A percentile compares a stretch with the other conserved stretches of the same genome.
Evolutionary conservation across 139 green algal species (phyloP).

Genomic region (Chlorella sp.): DNA sequence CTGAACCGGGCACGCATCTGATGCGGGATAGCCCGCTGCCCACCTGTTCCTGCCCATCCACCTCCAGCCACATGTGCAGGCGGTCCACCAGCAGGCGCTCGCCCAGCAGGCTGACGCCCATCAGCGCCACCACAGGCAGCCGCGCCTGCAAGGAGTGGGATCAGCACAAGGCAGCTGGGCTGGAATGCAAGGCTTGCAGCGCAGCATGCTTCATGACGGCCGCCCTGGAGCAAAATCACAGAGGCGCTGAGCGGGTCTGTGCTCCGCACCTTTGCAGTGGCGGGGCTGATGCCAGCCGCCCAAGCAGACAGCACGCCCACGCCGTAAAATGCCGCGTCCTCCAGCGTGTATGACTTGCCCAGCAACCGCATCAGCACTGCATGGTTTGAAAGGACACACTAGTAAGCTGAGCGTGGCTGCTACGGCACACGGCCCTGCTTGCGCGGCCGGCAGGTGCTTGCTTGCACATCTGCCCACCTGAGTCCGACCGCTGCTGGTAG

Average conservation of each 20-base stretch:
- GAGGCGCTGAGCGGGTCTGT: too few relatives aligned
- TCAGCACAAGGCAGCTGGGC: neutral
- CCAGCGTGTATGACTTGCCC: constrained; percentile 37
- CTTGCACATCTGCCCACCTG: neutral
- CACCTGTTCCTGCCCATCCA: constrained; percentile 21
- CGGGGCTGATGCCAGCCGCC: constrained; percentile 10
- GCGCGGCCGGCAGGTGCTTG: neutral
- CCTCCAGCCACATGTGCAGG: constrained; percentile 22
- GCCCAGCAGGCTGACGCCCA: constrained; percentile 31
- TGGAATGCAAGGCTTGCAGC: neutral
- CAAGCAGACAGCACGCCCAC: constrained; percentile 16
- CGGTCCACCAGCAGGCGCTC: constrained; percentile 40
- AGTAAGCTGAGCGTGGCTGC: neutral
- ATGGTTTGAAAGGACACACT: neutral
- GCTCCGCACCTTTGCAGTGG: neutral
- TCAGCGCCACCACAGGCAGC: constrained; percentile 34
- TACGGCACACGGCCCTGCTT: neutral
- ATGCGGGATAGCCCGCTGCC: neutral
- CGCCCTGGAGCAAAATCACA: too few relatives aligned
- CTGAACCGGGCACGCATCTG: neutral
- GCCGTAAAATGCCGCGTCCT: constrained; percentile 37
- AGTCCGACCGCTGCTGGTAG: constrained; percentile 43
- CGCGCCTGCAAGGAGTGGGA: neutral
- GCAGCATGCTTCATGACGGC: neutral
- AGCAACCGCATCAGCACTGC: constrained; percentile 41